A percentile compares a stretch with the other conserved stretches of the same genome.
These are phyloP conservation scores for Cyamopsis tetragonoloba DNA, from an alignment of 306 rosid species.

Conservation along the genomic window DNA sequence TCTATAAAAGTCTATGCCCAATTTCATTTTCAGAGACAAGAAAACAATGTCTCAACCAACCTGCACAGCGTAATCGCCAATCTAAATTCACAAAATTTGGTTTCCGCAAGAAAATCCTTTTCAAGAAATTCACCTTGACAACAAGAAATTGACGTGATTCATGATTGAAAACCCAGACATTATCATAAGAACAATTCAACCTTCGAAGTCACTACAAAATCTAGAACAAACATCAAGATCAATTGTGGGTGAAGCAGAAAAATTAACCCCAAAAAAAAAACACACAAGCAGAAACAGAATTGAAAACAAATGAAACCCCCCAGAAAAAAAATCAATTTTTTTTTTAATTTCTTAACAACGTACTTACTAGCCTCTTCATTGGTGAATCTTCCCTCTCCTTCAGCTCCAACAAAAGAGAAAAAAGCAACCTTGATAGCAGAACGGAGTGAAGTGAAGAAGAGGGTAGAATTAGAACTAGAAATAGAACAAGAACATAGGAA, in stretches of 20 bases:
- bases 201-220: constrained; percentile 1
- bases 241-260: not conserved
- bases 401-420: not conserved
- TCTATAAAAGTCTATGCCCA: not conserved
- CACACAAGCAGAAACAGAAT: not conserved
- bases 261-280: not conserved
- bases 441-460: constrained; percentile 14
- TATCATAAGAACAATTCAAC: not conserved
- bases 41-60: constrained; percentile 26
- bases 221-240: constrained; percentile 1
- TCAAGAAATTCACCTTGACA: constrained; percentile 6
- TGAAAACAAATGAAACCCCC: not conserved
- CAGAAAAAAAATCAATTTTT: not conserved
- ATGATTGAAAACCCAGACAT: constrained; percentile 3
- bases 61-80: constrained; percentile 13
- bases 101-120: not conserved
- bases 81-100: not conserved
- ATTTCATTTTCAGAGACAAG: constrained; percentile 8
- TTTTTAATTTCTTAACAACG: constrained; percentile 34
- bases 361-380: constrained; percentile 63
- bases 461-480: not conserved
- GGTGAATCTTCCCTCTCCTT: constrained; percentile 7
- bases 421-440: constrained; percentile 9
- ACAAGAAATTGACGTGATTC: not conserved
- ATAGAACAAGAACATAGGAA: constrained; percentile 1